phyloP scores from a whole-genome alignment of 176 grass and related monocot genomes.

The barley (Hordeum vulgare) region DNA sequence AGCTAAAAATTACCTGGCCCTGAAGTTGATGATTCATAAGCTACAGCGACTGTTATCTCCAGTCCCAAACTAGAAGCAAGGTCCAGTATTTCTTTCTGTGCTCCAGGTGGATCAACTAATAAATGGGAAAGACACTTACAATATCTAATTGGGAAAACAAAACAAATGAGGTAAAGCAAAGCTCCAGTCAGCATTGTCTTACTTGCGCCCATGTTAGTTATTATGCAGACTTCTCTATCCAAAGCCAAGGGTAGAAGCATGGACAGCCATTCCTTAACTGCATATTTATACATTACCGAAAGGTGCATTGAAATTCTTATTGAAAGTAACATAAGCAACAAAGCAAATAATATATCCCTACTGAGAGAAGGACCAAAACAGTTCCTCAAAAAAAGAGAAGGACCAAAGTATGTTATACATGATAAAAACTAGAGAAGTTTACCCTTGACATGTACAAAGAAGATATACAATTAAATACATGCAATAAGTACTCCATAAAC shows the following conservation, averaged over 20 bases:
- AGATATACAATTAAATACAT: background rate
- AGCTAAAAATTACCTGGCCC: constrained; percentile 30
- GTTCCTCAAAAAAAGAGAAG: background rate
- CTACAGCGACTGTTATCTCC: constrained; percentile 58
- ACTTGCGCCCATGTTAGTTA: constrained; percentile 97
- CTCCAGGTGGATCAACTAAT: constrained; percentile 79
- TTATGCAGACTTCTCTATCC: constrained; percentile 64
- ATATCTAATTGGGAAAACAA: constrained; percentile 8
- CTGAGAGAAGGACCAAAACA: background rate
- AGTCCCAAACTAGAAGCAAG: constrained; percentile 60
- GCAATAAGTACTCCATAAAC: background rate
- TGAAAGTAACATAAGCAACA: background rate
- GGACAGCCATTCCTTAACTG: constrained; percentile 84
- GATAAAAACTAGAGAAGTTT: background rate
- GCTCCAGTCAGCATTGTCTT: constrained; percentile 21
- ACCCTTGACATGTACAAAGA: background rate
- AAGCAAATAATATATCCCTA: background rate
- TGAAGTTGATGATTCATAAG: constrained; percentile 49
- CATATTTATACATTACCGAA: constrained; percentile 23
- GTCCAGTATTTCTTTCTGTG: constrained; percentile 72
- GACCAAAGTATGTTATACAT: background rate
- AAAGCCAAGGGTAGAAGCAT: constrained; percentile 82
- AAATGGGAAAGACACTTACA: constrained; percentile 4
- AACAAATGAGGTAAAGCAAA: constrained; percentile 7
- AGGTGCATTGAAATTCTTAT: background rate